Base-by-base conservation (phyloP, 169 alveolate species). In the Plasmodium malariae region DNA sequence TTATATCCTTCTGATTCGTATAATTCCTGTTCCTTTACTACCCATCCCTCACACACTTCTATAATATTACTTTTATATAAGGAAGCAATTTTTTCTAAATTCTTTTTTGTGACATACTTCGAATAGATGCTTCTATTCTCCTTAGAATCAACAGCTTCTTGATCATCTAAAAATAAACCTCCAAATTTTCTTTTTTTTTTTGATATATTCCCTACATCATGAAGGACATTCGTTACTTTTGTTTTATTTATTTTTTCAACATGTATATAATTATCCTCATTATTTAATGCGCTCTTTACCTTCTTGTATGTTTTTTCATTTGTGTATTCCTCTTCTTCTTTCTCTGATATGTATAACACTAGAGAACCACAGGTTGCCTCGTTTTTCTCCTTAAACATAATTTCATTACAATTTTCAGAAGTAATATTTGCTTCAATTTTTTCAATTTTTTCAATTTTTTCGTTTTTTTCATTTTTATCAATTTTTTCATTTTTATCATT, bases 1-100 rank as follows among this genome's bases (percentile, higher is more conserved):
- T 67, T 37, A 37, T 51, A 37, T 24, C 71, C 71, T 40, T 65
- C 90, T 40, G 80, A 80, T 65, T 65, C 70, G 36, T 51, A 59
- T 14, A 51, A 40, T 40, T 40, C 78, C 26, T 62, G 59, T 76
- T 76, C 88, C 36, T 73, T 76, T 37, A 30, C 34, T 14, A 32
- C 45, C 1, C 6, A 49, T 40, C 14, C 40, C 24, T 62, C 67
- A 19, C 14, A 17, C n/a, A 24, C 12, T 43, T 69, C 80, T 69
- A 26, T 4, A 65, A 11, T 37, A n/a, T 65, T 65, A 14, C 30
- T n/a, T 1, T 6, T 7, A 30, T 19, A n/a, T n/a, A n/a, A n/a
- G n/a, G n/a, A n/a, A n/a, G n/a, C n/a, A n/a, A n/a, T n/a, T n/a
- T n/a, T n/a, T n/a, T n/a, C n/a, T n/a, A n/a, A n/a, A n/a, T n/a